Evolutionary conservation across 768 basidiomycete genomes (phyloP).

Genomic region (Chalciporus sphaerocephalus): DNA sequence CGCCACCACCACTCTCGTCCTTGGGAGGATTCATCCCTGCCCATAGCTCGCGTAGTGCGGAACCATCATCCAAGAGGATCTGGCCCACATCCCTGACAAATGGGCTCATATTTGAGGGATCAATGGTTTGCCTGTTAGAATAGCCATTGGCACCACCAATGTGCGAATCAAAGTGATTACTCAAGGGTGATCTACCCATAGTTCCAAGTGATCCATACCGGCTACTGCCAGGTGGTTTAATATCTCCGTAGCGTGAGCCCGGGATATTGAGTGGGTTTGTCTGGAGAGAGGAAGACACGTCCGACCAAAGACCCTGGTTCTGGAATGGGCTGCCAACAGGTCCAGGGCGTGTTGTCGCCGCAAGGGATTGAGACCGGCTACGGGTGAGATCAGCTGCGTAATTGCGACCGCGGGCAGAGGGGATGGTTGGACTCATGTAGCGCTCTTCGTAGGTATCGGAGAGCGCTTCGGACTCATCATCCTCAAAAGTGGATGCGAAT

Average conservation of each 20-base stretch:
- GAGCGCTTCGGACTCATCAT: constrained; percentile 67
- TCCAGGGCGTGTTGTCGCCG: constrained; percentile 50
- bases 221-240: constrained; percentile 57
- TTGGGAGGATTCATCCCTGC: constrained; percentile 60
- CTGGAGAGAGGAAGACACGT: constrained; percentile 42
- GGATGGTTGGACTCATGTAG: constrained; percentile 42
- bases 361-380: constrained; percentile 75
- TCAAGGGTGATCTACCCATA: constrained; percentile 51
- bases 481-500: constrained; percentile 77
- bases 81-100: constrained; percentile 82
- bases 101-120: constrained; percentile 78
- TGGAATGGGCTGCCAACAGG: constrained; percentile 48
- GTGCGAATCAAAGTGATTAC: constrained; percentile 47
- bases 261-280: constrained; percentile 58
- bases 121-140: constrained; percentile 39
- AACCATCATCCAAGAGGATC: constrained; percentile 70
- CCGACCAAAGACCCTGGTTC: constrained; percentile 51
- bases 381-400: constrained; percentile 62
- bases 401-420: constrained; percentile 48
- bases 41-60: constrained; percentile 73
- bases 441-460: constrained; percentile 62
- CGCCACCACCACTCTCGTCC: constrained; percentile 58
- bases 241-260: constrained; percentile 50
- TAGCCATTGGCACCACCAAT: constrained; percentile 45
- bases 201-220: constrained; percentile 63